Evolutionary conservation across 768 basidiomycete species (phyloP).

Genomic region (Grammothele lineata): DNA sequence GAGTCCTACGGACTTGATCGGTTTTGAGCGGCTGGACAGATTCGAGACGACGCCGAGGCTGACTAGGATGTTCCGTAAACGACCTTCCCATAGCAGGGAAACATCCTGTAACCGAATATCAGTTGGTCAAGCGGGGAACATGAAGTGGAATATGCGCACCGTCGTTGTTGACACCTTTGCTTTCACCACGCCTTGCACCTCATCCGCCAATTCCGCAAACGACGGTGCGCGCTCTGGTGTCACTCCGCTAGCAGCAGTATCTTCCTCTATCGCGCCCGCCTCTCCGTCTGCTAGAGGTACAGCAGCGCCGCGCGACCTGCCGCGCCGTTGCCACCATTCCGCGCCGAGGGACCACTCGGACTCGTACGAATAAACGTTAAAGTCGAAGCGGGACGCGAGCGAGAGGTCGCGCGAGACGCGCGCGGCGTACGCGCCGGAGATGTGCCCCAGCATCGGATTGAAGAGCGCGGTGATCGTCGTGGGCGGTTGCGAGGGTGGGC

Average conservation of each 20-base stretch:
- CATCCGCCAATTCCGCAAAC: slow-evolving; percentile 24
- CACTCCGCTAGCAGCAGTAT: background rate
- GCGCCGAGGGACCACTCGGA: slow-evolving; percentile 95
- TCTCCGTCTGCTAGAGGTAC: no score
- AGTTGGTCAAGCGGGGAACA: background rate
- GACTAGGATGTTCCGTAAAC: slow-evolving; percentile 83
- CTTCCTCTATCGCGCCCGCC: no score
- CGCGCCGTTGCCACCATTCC: slow-evolving; percentile 90
- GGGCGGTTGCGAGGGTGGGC: slow-evolving; percentile 64
- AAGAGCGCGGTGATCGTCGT: slow-evolving; percentile 93
- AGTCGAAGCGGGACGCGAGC: slow-evolving; percentile 87
- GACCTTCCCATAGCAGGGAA: slow-evolving; percentile 91
- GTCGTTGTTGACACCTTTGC: slow-evolving; percentile 86
- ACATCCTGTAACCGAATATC: slow-evolving; percentile 53
- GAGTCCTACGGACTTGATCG: slow-evolving; percentile 86
- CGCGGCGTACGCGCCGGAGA: slow-evolving; percentile 88
- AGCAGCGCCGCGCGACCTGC: no score
- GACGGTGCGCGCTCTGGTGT: slow-evolving; percentile 8
- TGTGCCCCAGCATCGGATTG: slow-evolving; percentile 94
- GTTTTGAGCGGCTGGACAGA: slow-evolving; percentile 76
- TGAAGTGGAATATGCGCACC: slow-evolving; percentile 38
- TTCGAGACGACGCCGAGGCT: slow-evolving; percentile 91
- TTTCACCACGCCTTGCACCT: slow-evolving; percentile 82
- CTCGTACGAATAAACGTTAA: slow-evolving; percentile 95
- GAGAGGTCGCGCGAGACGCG: slow-evolving; percentile 82